These are phyloP conservation scores for Stentor roeselii DNA, from an alignment of 73 alveolate genomes.

Conservation along the genomic window DNA sequence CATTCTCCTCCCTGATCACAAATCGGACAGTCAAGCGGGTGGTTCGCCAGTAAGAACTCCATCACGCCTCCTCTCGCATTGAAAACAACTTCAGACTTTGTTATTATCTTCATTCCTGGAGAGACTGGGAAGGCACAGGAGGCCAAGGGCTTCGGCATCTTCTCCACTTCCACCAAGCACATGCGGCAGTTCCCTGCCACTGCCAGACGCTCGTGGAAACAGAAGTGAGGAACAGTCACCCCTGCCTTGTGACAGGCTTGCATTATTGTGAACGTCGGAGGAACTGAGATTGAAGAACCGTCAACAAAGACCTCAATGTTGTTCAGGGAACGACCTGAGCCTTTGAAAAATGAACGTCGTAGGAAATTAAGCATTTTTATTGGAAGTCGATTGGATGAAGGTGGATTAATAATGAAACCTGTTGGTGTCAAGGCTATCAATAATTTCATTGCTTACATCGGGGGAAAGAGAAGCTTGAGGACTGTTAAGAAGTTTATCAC, in stretches of 20 bases:
- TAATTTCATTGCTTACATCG: too few species aligned
- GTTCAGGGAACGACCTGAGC: slow-evolving; percentile 18
- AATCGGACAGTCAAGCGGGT: slow-evolving; percentile 92
- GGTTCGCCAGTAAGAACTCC: slow-evolving; percentile 92
- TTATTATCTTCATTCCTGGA: slow-evolving; percentile 80
- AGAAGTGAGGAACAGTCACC: slow-evolving; percentile 54
- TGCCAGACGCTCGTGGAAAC: slow-evolving; percentile 69
- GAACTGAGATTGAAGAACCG: slow-evolving; percentile 31
- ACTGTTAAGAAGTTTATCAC: neutral
- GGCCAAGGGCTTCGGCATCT: slow-evolving; percentile 84
- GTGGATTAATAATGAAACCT: too few species aligned
- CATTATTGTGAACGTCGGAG: slow-evolving; percentile 51
- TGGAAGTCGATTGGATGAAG: neutral
- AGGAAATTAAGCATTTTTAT: neutral
- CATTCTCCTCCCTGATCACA: slow-evolving; percentile 97
- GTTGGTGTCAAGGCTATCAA: too few species aligned
- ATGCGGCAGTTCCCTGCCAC: slow-evolving; percentile 92
- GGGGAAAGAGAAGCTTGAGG: neutral
- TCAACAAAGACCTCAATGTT: slow-evolving; percentile 23
- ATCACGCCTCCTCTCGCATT: slow-evolving; percentile 91
- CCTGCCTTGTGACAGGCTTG: slow-evolving; percentile 64
- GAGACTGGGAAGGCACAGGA: slow-evolving; percentile 83
- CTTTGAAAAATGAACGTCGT: neutral
- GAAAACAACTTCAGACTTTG: slow-evolving; percentile 80
- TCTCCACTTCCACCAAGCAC: slow-evolving; percentile 91